Evolutionary conservation across 257 asterid species (phyloP).

Genomic region (Solanum appendiculatum): DNA sequence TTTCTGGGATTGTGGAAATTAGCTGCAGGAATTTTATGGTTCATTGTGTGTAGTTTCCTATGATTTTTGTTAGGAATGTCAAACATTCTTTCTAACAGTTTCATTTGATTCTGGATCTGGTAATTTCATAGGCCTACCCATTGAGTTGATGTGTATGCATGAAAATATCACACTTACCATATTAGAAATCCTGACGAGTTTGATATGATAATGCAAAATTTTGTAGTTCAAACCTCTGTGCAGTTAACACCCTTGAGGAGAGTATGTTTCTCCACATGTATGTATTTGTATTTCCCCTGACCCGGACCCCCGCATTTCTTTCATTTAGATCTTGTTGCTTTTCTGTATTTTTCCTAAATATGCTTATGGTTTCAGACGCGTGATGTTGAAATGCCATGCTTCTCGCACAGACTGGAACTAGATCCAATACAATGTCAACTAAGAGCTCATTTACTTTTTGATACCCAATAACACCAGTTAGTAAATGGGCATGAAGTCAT

Average conservation of each 20-base stretch:
- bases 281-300: not conserved
- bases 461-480: not conserved
- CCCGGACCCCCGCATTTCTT: not conserved
- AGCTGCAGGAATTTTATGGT: not conserved
- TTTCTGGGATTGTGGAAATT: not conserved
- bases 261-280: not conserved
- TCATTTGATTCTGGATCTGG: not conserved
- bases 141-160: not conserved
- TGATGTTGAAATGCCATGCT: not conserved
- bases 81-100: not conserved
- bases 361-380: not conserved
- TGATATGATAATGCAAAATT: not conserved
- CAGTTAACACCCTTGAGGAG: not conserved
- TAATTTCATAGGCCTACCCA: not conserved
- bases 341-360: not conserved
- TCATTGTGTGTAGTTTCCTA: not conserved
- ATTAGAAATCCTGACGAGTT: not conserved
- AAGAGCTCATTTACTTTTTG: not conserved
- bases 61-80: not conserved
- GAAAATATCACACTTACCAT: not conserved
- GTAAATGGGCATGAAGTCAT: not conserved
- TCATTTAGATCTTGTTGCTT: not conserved
- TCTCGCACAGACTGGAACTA: not conserved
- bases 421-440: not conserved
- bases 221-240: not conserved